Base-by-base conservation (phyloP, 2,329 filamentous ascomycete genomes). In the Fusarium sarcochroum region DNA sequence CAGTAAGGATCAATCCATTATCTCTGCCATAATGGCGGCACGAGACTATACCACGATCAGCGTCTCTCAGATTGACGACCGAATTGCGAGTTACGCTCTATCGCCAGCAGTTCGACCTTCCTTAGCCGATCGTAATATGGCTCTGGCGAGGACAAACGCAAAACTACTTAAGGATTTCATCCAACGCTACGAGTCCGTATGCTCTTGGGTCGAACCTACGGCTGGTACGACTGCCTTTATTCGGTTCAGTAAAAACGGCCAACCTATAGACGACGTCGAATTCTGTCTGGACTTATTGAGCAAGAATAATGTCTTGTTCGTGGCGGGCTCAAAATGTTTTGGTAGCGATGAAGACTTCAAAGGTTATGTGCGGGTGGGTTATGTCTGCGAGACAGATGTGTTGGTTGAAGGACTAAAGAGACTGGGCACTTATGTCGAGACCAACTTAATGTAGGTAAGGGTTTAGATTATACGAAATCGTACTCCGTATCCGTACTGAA, bases 11-110 rank as follows among this genome's bases (percentile, higher is more conserved):
- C 75, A 76, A 7, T 80, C 81, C 1, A 84, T 97, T 57, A 85
- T 95, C 53, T 85, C 89, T 50, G 82, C 84, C 15, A 84, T 92
- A 65, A 88, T 90, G 13, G 79, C 82, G 15, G 89, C 90, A 2
- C 85, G 93, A 40, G 91, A 96, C 77, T 97, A 96, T 81, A 97
- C 93, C 5, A 94, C 92, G 25, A 97, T 97, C 73, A 92, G 91
- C 38, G 93, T 97, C 0, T 92, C 91, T n/a, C 89, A 91, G 74
- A 81, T 97, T 8, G 93, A 97, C 76, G 93, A 97, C 76, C 86
- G 87, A 49, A 84, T 97, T 13, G 94, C 93, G 3, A 86, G 87
- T 27, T 95, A 90, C 74, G 93, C 94, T 0, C 81, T 97, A 9
- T 87, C 87, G 7, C 68, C 75, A 7, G 68, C 75, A 3, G 83